These are phyloP conservation scores for Cordyceps cateniannulata DNA, from an alignment of 2,329 filamentous ascomycete species.

Conservation along the genomic window DNA sequence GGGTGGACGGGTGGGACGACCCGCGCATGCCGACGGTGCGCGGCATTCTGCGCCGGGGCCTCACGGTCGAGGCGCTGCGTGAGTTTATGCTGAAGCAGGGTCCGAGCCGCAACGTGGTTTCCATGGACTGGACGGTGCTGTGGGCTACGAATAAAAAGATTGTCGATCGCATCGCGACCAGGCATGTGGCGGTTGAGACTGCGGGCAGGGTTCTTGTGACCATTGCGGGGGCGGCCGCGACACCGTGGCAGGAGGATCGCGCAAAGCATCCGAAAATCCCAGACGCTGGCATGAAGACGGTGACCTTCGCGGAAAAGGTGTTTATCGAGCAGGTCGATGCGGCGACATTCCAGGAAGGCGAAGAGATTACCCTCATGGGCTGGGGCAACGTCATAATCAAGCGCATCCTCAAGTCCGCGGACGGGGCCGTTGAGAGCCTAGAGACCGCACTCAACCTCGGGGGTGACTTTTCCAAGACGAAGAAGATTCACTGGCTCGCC, in stretches of 20 bases:
- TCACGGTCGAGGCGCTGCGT: too few relatives aligned
- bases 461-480: constrained; percentile 86
- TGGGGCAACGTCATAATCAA: constrained; percentile 78
- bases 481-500: constrained; percentile 31
- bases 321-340: constrained; percentile 76
- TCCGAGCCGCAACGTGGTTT: too few relatives aligned
- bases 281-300: constrained; percentile 71
- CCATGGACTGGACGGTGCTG: too few relatives aligned
- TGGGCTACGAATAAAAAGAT: constrained; percentile 50
- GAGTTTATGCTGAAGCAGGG: too few relatives aligned
- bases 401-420: constrained; percentile 45
- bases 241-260: constrained; percentile 58
- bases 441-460: constrained; percentile 73
- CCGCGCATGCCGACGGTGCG: too few relatives aligned
- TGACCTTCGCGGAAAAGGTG: constrained; percentile 64
- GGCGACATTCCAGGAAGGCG: constrained; percentile 66
- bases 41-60: too few relatives aligned
- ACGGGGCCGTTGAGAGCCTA: constrained; percentile 52
- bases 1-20: too few relatives aligned
- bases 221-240: constrained; percentile 56
- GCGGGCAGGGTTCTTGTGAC: constrained; percentile 60
- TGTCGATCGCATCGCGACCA: constrained; percentile 64
- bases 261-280: constrained; percentile 78
- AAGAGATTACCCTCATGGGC: constrained; percentile 87
- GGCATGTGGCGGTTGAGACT: constrained; percentile 60